Base-by-base conservation (phyloP, 2,329 filamentous ascomycete species). In the Chrysosporium queenslandicum region DNA sequence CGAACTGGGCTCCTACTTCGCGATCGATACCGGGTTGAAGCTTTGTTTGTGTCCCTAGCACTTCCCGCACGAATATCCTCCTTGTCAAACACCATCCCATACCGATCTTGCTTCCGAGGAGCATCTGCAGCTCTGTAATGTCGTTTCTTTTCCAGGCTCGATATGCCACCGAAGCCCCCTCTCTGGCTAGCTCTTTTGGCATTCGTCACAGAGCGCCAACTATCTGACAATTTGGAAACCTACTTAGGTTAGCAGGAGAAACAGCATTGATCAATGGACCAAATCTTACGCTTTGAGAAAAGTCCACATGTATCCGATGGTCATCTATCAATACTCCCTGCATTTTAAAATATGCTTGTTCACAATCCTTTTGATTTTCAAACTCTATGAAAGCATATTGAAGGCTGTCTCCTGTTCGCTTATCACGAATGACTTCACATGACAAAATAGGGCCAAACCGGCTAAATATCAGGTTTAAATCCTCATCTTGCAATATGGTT, bases 321-420 rank as follows among this genome's bases (percentile, higher is more conserved):
- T 98, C 92, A 63, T 98, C 92, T 58, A 98, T 97, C 52, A 98
- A 73, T 1, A 97, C 91, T 1, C 85, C 88, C 67, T 98, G 89
- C 92, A 98, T 98, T 72, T 98, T 98, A 74, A 94, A 92, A 64
- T 96, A 98, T 2, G 92, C 92, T 49, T 87, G 82, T 70, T 98
- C 92, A 67, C 92, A 97, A 50, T 91, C 86, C 59, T 85, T 81
- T 70, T 96, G 92, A 52, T 94, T 86, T 54, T 91, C 87, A 62
- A 91, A 98, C 66, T 98, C 92, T 63, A 98, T 94, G 61, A 98
- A 98, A 1, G 92, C 89, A 65, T 98, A 98, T 67, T 98, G 92
- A 46, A 98, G 72, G 63, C 88, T 95, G 70, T 98, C 92, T 3
- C 89, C 89, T 0, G 91, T 96, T 63, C 88, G 88, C 65, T 86